Evolutionary conservation across 148 eudicot genomes (phyloP).

Genomic region (Bassia scoparia): DNA sequence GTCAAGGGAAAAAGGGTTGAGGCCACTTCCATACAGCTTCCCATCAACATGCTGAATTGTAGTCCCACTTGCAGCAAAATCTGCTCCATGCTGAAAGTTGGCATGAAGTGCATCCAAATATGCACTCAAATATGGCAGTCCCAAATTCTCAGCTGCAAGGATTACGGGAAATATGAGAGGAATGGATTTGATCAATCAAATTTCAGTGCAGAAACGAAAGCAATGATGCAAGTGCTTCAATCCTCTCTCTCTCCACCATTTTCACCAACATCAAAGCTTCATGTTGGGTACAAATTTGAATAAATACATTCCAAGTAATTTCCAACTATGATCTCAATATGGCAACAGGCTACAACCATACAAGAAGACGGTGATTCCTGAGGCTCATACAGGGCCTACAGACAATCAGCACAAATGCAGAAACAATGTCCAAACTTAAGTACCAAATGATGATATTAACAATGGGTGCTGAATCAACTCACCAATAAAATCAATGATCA

Average conservation of each 20-base stretch:
- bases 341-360: background rate
- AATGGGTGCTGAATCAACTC: conserved; percentile 4
- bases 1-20: conserved; percentile 70
- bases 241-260: too few species aligned
- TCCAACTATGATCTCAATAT: background rate
- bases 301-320: background rate
- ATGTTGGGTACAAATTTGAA: background rate
- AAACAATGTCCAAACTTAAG: background rate
- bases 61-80: conserved; percentile 90
- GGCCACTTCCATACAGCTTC: conserved; percentile 58
- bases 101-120: conserved; percentile 71
- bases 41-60: conserved; percentile 70
- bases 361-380: background rate
- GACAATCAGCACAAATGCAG: background rate
- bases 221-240: background rate
- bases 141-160: conserved; percentile 59
- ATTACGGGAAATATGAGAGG: background rate
- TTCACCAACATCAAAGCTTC: too few species aligned
- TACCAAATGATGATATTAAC: background rate
- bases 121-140: conserved; percentile 67
- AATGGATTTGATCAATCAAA: background rate
- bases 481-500: conserved; percentile 77
- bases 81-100: conserved; percentile 82
- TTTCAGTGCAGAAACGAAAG: background rate
- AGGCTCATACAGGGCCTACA: too few species aligned